Conservation (phyloP, 108 stramenopile genomes). For the Nitzschia inconspicua region DNA sequence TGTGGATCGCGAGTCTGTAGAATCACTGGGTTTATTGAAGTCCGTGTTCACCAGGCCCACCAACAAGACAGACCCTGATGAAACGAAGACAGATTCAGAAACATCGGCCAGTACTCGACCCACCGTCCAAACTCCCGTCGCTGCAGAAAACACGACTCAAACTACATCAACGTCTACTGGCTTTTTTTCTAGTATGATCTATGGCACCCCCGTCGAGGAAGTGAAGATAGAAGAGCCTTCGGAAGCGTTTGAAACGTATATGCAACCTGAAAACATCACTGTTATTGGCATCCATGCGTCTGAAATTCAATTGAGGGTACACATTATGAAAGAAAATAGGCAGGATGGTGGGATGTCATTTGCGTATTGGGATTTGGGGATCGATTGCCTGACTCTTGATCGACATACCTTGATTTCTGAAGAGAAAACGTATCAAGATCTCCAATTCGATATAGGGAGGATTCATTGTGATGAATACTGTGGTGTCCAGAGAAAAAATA, state of each 20-base stretch:
- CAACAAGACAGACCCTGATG: background rate
- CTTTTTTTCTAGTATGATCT: slow-evolving; percentile 5
- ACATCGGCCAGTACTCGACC: background rate
- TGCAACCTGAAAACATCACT: slow-evolving; percentile 77
- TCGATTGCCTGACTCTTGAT: slow-evolving; percentile 50
- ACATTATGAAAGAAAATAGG: slow-evolving; percentile 42
- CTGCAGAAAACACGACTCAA: slow-evolving; percentile 5
- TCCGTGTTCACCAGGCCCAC: slow-evolving; percentile 37
- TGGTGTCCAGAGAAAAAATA: slow-evolving; percentile 35
- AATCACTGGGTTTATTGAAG: slow-evolving; percentile 38
- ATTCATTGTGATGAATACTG: slow-evolving; percentile 43
- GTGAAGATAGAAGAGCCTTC: background rate
- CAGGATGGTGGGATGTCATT: slow-evolving; percentile 44
- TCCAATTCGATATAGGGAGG: slow-evolving; percentile 46
- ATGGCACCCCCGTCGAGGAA: background rate
- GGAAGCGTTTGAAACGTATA: slow-evolving; percentile 48
- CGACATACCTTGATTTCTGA: slow-evolving; percentile 39
- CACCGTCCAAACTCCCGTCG: background rate
- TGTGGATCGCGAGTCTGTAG: slow-evolving; percentile 56
- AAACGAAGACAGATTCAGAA: background rate
- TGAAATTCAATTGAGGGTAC: slow-evolving; percentile 53
- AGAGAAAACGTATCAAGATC: slow-evolving; percentile 43
- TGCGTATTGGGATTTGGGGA: slow-evolving; percentile 56
- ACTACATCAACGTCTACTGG: slow-evolving; percentile 2
- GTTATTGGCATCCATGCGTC: slow-evolving; percentile 48